Base-by-base conservation (phyloP, 176 grass and related monocot species). In the Tillandsia fasciculata region DNA sequence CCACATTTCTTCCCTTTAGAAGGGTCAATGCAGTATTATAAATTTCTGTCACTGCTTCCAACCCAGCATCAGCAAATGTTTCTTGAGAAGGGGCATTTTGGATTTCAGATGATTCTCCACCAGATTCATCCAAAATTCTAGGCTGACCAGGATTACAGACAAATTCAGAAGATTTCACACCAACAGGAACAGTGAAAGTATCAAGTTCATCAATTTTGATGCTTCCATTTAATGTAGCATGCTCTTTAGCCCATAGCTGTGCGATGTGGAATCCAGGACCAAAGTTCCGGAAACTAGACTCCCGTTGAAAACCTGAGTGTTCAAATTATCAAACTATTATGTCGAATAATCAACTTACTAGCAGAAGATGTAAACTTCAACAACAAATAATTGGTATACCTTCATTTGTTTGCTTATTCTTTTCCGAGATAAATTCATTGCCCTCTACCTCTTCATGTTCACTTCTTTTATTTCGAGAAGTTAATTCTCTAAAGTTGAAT, bases 181-280 rank as follows among this genome's bases (percentile, higher is more conserved):
- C 84, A 77, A 97, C 81, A 63, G 93, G 93, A 69, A 87, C 74
- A 83, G 76, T 80, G 61, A 90, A 79, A 64, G 42, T 74, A 75
- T 92, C 56, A 10, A 83, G 67, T 72, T 80, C 81, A 74, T 76
- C 70, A 18, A 59, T 86, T 74, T 72, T 79, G 59, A 23, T 78
- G 68, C 20, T 66, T 86, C 53, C 63, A 68, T 61, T 81, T 64
- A 75, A 58, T 24, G 49, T 50, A 48, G 48, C 68, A 13, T 71
- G 77, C 71, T 92, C 79, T 81, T 92, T 88, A 63, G 89, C 89
- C 89, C 93, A 92, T 52, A 85, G 26, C 48, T 87, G 84, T 66
- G 86, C 93, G 61, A 97, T 81, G 33, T 67, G 79, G 86, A 92
- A 90, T 79, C 81, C 83, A 79, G 93, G 86, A 63, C 79, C 70